Evolutionary conservation across 495 filamentous ascomycete genomes (phyloP), one percentile per base, ranked within the genome.

Genomic region (Annulohypoxylon bovei): DNA sequence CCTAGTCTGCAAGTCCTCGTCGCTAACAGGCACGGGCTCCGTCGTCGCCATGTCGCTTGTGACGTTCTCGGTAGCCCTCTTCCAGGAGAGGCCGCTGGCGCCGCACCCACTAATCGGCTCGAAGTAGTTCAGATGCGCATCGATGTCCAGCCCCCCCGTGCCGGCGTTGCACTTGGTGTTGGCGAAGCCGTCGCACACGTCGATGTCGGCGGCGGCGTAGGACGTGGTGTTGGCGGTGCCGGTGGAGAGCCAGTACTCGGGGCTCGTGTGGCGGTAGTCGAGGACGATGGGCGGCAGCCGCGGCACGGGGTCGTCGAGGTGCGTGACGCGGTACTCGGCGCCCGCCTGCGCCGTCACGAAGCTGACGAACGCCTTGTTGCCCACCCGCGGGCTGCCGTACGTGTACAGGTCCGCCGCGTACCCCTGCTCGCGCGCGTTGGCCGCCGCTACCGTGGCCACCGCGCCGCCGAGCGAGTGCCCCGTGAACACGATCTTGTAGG

Each of bases 401-500:
- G 87, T 89, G 77, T 91, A 92, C 22, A 83, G 67, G 71, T 83
- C 82, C 25, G 75, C 68, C 18, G 40, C 57, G 42, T 71, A 61
- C 7, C 87, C 88, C 8, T 74, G 68, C 46, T 84, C 85, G 4
- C 88, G 83, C 59, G 92, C 76, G 59, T 85, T 83, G 9, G 82
- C 86, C 0, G 87, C 88, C 0, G 85, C 89, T 0, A 94, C 63
- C 0, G 83, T 86, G 20, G 86, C 89, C 30, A 93, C 74, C 3
- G 91, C 90, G 44, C 75, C 91, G 18, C 91, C 91, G 12, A 92
- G 84, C 32, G 87, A 89, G 81, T 93, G 91, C 6, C 91, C 91
- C 0, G 88, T 90, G 18, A 88, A 72, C 6, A 88, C 77, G 54
- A 93, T 71, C 22, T 76, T 79, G 73, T 87, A 91, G 28, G 59